These are phyloP conservation scores for Alternaria ventricosa DNA, from an alignment of 2,329 filamentous ascomycete species.

Conservation along the genomic window DNA sequence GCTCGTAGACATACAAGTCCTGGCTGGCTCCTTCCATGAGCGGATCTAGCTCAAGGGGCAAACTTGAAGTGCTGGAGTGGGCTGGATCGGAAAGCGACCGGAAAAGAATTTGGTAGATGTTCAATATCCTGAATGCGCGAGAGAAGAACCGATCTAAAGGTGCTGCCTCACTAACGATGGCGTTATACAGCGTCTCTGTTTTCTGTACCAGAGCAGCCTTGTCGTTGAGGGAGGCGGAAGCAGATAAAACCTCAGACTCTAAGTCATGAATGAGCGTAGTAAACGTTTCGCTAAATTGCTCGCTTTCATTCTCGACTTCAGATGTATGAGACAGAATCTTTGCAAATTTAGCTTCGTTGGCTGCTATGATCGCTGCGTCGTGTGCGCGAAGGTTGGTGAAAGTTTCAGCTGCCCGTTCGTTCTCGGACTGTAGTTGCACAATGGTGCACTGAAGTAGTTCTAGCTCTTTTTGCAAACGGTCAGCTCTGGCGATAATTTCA, in stretches of 20 bases:
- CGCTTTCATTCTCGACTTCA: slow-evolving; percentile 14
- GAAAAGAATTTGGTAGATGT: slow-evolving; percentile 16
- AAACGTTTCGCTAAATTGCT: slow-evolving; percentile 12
- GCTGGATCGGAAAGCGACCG: slow-evolving; percentile 5
- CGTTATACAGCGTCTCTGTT: slow-evolving; percentile 13
- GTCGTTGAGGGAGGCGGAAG: slow-evolving; percentile 4
- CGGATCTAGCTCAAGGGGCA: slow-evolving; percentile 8
- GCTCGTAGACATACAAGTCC: slow-evolving; percentile 13
- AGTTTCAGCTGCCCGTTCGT: slow-evolving; percentile 8
- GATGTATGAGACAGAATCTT: neutral
- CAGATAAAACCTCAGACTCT: slow-evolving; percentile 9
- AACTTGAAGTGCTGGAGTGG: neutral
- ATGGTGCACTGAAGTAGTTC: slow-evolving; percentile 8
- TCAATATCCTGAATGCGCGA: slow-evolving; percentile 5
- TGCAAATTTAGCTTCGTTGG: neutral
- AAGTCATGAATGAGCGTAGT: slow-evolving; percentile 13
- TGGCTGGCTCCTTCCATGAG: slow-evolving; percentile 8
- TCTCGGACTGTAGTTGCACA: slow-evolving; percentile 18
- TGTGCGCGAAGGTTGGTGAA: slow-evolving; percentile 8
- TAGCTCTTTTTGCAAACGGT: slow-evolving; percentile 15
- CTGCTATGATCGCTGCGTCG: slow-evolving; percentile 2
- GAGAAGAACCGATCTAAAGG: slow-evolving; percentile 16
- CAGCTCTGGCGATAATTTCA: slow-evolving; percentile 8
- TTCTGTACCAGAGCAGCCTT: neutral
- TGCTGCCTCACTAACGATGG: slow-evolving; percentile 15